phyloP scores from a whole-genome alignment of 768 basidiomycete species.

The Pisolithus tinctorius region DNA sequence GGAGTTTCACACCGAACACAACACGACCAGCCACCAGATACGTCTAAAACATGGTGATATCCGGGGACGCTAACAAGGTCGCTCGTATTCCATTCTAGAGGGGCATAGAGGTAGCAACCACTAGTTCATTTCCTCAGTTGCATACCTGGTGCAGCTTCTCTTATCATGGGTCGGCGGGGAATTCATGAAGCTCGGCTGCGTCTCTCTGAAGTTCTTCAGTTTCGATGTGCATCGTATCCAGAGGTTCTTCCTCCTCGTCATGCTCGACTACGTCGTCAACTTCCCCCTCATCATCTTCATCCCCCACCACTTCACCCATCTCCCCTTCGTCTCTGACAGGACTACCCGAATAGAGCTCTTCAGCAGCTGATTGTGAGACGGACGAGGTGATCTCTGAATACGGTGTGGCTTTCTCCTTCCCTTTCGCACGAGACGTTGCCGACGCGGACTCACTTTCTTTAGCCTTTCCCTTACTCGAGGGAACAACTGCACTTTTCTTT shows the following conservation, averaged over 20 bases:
- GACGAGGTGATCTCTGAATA: slow-evolving; percentile 24
- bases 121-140: neutral
- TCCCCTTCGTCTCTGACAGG: slow-evolving; percentile 22
- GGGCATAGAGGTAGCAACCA: no score
- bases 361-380: slow-evolving; percentile 16
- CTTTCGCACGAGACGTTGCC: slow-evolving; percentile 18
- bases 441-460: slow-evolving; percentile 29
- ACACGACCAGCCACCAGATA: no score
- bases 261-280: slow-evolving; percentile 24
- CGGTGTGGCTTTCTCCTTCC: slow-evolving; percentile 28
- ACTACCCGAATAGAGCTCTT: slow-evolving; percentile 18
- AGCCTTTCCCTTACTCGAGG: slow-evolving; percentile 22
- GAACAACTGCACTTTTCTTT: slow-evolving; percentile 21
- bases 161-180: slow-evolving; percentile 3
- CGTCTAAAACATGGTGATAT: no score
- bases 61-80: no score
- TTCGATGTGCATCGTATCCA: slow-evolving; percentile 40
- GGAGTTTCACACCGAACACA: no score
- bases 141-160: slow-evolving; percentile 7
- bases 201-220: slow-evolving; percentile 37
- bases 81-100: no score
- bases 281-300: slow-evolving; percentile 17
- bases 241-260: slow-evolving; percentile 32
- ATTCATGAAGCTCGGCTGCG: slow-evolving; percentile 30
- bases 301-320: slow-evolving; percentile 29